Percentiles rank a stretch among this genome's conserved stretches.
Conservation (phyloP, 495 filamentous ascomycete genomes). For the Penicillium angulare region DNA sequence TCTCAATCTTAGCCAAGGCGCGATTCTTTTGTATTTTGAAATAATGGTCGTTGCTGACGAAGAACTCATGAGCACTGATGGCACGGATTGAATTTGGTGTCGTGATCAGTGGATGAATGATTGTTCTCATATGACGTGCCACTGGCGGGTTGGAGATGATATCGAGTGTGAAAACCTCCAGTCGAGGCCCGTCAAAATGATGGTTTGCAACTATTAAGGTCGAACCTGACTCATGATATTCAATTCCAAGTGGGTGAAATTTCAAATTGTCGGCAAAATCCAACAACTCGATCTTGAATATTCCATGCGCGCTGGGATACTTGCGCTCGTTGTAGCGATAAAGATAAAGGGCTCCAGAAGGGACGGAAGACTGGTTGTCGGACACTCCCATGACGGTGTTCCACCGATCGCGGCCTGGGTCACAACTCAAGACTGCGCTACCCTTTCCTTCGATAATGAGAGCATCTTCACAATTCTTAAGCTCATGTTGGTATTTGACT, state of each 20-base stretch:
- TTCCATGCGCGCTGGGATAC: background rate
- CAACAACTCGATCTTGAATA: background rate
- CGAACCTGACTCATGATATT: background rate
- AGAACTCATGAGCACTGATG: background rate
- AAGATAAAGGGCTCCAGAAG: background rate
- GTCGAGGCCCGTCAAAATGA: background rate
- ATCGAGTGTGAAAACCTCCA: background rate
- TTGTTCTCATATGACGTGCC: background rate
- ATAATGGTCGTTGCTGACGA: background rate
- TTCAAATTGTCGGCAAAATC: conserved; percentile 1
- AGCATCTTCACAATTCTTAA: background rate
- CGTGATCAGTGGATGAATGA: background rate
- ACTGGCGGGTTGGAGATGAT: background rate
- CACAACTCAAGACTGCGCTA: background rate
- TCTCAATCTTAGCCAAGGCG: background rate
- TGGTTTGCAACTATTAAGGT: background rate
- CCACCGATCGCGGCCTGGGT: background rate
- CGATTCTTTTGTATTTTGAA: background rate
- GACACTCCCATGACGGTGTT: background rate
- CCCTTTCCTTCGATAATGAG: background rate
- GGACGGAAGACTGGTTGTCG: background rate
- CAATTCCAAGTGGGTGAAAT: conserved; percentile 3
- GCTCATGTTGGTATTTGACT: background rate
- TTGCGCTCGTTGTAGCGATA: background rate
- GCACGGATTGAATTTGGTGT: background rate